phyloP scores from a whole-genome alignment of 345 rosid genomes.

The Eucalyptus shirleyi region DNA sequence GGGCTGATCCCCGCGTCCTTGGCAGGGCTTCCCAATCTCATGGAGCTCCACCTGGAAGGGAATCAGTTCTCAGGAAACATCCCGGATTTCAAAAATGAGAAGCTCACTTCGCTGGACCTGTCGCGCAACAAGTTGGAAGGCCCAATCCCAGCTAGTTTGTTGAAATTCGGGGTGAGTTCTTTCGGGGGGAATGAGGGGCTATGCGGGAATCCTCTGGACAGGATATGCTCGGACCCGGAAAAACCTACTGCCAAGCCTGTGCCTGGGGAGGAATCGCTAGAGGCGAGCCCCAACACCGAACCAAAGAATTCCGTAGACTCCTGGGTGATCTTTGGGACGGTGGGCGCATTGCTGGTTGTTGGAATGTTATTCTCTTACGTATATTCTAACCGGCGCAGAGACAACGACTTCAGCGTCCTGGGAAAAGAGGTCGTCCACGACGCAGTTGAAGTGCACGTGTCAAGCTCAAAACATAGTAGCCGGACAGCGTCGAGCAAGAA shows the following conservation, averaged over 20 bases:
- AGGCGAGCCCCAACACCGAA: neutral
- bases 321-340: neutral
- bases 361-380: conserved; percentile 9
- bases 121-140: conserved; percentile 58
- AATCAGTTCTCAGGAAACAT: conserved; percentile 56
- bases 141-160: conserved; percentile 22
- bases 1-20: conserved; percentile 53
- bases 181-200: conserved; percentile 27
- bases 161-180: conserved; percentile 6
- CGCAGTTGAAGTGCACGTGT: conserved; percentile 16
- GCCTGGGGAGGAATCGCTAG: neutral
- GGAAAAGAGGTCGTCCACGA: conserved; percentile 28
- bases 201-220: conserved; percentile 37
- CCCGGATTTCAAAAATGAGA: conserved; percentile 16
- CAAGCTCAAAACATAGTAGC: conserved; percentile 13
- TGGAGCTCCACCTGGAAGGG: conserved; percentile 53
- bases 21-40: conserved; percentile 20
- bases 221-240: conserved; percentile 7
- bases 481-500: conserved; percentile 10
- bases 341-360: neutral
- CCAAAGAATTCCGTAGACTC: neutral
- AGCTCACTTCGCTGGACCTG: conserved; percentile 25
- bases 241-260: neutral
- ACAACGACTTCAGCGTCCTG: conserved; percentile 28
- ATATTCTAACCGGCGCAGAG: conserved; percentile 1